Evolutionary conservation across 169 alveolate genomes (phyloP).

Genomic region (Pseudocohnilembus persalinus): DNA sequence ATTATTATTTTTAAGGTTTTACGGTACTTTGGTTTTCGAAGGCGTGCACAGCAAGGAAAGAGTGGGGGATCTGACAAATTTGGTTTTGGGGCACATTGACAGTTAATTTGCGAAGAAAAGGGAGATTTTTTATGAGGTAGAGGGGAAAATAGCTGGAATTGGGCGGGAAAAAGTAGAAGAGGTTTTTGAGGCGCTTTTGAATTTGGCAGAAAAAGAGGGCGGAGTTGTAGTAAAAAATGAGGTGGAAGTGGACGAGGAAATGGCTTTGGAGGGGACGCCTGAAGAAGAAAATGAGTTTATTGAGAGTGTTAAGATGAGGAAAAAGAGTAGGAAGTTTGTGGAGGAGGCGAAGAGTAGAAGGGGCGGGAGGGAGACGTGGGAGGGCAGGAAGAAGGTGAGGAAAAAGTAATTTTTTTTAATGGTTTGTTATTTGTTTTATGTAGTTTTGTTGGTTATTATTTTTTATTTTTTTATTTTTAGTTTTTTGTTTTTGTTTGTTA

Average conservation of each 20-base stretch:
- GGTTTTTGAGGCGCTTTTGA: too few species aligned
- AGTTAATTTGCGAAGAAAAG: constrained; percentile 24
- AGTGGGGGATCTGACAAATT: constrained; percentile 14
- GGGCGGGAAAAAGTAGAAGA: not conserved
- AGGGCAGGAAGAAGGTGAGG: not conserved
- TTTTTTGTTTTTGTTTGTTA: too few species aligned
- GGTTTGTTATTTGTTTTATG: too few species aligned
- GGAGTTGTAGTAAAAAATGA: too few species aligned
- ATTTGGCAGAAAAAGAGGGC: not conserved
- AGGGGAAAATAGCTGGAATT: not conserved
- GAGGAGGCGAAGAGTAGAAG: not conserved
- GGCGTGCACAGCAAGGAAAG: constrained; percentile 23
- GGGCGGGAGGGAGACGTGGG: too few species aligned
- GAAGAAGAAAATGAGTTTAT: not conserved
- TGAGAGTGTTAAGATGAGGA: not conserved
- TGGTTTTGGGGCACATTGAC: constrained; percentile 17
- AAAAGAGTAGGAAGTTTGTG: not conserved
- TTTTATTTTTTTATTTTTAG: too few species aligned
- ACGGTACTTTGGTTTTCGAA: constrained; percentile 43
- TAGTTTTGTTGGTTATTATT: too few species aligned
- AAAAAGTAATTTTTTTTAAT: too few species aligned
- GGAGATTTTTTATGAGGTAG: constrained; percentile 27
- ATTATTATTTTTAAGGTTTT: constrained; percentile 4
- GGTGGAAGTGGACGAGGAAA: not conserved
- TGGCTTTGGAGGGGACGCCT: not conserved